Conservation (phyloP, 1,139 yeast species). For the Yamadazyma oceani region DNA sequence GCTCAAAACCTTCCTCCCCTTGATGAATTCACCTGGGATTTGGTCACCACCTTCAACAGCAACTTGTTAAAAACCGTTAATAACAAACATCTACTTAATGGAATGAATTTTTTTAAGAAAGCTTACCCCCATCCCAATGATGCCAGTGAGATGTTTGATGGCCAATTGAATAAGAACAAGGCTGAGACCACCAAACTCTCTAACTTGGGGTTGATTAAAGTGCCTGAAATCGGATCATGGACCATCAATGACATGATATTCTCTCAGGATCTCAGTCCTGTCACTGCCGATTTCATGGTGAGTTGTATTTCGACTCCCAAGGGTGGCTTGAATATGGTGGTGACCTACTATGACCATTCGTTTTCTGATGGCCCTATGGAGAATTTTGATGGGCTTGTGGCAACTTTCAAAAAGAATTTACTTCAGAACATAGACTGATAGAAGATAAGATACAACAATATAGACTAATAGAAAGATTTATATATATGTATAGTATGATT, state of each 20-base stretch:
- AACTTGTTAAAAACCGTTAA: slow-evolving; percentile 20
- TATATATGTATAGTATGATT: too few species aligned
- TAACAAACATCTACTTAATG: slow-evolving; percentile 28
- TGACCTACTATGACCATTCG: slow-evolving; percentile 29
- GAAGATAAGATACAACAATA: too few species aligned
- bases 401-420: slow-evolving; percentile 21
- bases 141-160: slow-evolving; percentile 24
- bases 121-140: slow-evolving; percentile 18
- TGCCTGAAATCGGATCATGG: slow-evolving; percentile 23
- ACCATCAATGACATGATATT: slow-evolving; percentile 33
- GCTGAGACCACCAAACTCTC: slow-evolving; percentile 39
- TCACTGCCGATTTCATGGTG: slow-evolving; percentile 38
- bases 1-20: slow-evolving; percentile 32
- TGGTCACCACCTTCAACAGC: slow-evolving; percentile 23
- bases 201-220: slow-evolving; percentile 35
- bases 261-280: slow-evolving; percentile 39
- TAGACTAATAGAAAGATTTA: too few species aligned
- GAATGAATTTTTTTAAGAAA: slow-evolving; percentile 22
- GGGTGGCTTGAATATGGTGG: slow-evolving; percentile 39
- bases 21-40: slow-evolving; percentile 36
- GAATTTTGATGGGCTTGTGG: slow-evolving; percentile 26
- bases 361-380: slow-evolving; percentile 24
- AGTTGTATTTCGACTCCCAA: slow-evolving; percentile 30
- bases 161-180: slow-evolving; percentile 27
- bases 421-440: slow-evolving; percentile 12